Percentiles rank a stretch among this genome's conserved stretches.
These are phyloP conservation scores for barley (Hordeum vulgare) DNA, from an alignment of 176 grass and related monocot genomes.

Conservation along the genomic window DNA sequence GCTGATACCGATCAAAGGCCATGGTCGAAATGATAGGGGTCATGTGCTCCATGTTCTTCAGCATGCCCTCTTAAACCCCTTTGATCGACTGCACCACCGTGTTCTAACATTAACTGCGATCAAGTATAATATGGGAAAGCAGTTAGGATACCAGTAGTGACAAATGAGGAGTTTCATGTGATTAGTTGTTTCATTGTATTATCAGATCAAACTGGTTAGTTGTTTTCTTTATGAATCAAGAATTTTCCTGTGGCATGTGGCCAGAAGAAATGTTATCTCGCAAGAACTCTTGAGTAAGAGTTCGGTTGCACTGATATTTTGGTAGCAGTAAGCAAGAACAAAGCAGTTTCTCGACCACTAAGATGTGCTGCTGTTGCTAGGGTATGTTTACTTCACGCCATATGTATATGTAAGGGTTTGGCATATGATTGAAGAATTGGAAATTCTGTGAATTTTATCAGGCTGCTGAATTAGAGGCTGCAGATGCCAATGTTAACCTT, in stretches of 20 bases:
- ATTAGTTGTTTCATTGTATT: background rate
- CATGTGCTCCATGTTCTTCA: background rate
- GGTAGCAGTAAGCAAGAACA: background rate
- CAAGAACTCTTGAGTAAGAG: background rate
- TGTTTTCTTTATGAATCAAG: background rate
- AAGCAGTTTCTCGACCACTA: background rate
- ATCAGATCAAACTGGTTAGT: background rate
- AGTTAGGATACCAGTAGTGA: background rate
- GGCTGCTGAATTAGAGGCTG: too few species aligned
- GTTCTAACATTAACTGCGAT: background rate
- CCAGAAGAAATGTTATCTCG: background rate
- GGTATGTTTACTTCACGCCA: background rate
- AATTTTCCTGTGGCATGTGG: background rate
- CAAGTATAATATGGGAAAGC: background rate
- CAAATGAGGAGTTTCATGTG: background rate
- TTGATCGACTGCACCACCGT: background rate
- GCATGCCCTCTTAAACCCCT: background rate
- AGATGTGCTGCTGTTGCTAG: background rate
- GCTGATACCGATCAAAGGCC: constrained; percentile 10
- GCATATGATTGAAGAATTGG: too few species aligned
- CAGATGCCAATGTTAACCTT: too few species aligned
- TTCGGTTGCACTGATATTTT: background rate
- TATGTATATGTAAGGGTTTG: background rate
- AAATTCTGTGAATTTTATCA: too few species aligned
- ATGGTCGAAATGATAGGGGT: background rate